A percentile compares a stretch with the other conserved stretches of the same genome.
These are phyloP conservation scores for Lathyrus aphaca DNA, from an alignment of 306 rosid genomes.

Conservation along the genomic window DNA sequence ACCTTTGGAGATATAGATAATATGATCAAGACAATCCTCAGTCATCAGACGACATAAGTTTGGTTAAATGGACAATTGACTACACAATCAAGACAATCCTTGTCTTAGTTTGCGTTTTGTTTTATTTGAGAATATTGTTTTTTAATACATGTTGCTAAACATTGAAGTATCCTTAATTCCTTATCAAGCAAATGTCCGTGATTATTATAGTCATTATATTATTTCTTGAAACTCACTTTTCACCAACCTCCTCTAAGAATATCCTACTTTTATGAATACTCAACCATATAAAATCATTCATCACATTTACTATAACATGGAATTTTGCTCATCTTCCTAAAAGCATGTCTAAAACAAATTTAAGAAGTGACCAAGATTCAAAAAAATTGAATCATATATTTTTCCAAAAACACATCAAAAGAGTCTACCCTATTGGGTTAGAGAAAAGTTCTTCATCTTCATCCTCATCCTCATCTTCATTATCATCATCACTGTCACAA, in stretches of 20 bases:
- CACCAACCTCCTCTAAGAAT: slow-evolving; percentile 61
- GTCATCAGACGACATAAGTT: background rate
- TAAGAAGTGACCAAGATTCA: slow-evolving; percentile 54
- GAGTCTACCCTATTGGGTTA: slow-evolving; percentile 79
- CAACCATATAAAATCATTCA: background rate
- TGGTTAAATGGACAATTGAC: slow-evolving; percentile 31
- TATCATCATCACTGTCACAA: slow-evolving; percentile 66
- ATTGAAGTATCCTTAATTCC: slow-evolving; percentile 23
- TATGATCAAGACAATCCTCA: too few relatives aligned
- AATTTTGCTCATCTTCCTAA: slow-evolving; percentile 30
- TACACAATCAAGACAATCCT: slow-evolving; percentile 15
- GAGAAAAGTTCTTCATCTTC: slow-evolving; percentile 74
- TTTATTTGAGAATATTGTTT: background rate
- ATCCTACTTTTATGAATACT: slow-evolving; percentile 17
- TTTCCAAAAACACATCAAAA: slow-evolving; percentile 65
- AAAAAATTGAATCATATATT: slow-evolving; percentile 54
- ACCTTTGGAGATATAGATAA: background rate
- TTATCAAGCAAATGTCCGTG: slow-evolving; percentile 13
- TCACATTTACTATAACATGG: slow-evolving; percentile 7
- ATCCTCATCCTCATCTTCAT: slow-evolving; percentile 63
- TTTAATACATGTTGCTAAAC: slow-evolving; percentile 21
- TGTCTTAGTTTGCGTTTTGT: background rate
- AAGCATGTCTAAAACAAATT: slow-evolving; percentile 57
- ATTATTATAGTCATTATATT: slow-evolving; percentile 31
- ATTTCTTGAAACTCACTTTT: slow-evolving; percentile 77